Base-by-base conservation (phyloP, 2,329 filamentous ascomycete genomes). In the Xylaria sp. region DNA sequence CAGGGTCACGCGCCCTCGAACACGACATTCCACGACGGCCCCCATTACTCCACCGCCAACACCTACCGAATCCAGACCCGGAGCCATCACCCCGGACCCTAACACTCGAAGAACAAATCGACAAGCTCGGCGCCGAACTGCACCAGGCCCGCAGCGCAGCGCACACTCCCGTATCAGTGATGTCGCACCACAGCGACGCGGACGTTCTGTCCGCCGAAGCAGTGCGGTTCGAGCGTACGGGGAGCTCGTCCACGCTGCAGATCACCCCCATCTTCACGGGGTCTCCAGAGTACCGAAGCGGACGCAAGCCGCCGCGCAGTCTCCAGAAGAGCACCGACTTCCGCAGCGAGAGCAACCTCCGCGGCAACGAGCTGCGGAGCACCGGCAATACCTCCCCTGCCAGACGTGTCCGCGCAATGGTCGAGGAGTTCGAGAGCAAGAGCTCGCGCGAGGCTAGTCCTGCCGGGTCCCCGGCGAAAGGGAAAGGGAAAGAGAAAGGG, bases 331-430 rank as follows among this genome's bases (percentile, higher is more conserved):
- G 59, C 47, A 45, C 51, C 1, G 67, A 71, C 42, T 67, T 57
- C 53, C 60, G 67, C 9, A 69, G 68, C 47, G 67, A 71, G 47
- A 70, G 64, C 59, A 71, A 70, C 9, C 64, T 71, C 24, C 51
- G 42, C 30, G 42, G 39, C 4, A 53, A 21, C 2, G 64, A 61
- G 56, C n/a, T 67, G 53, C n/a, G 57, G 4, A 39, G 39, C n/a
- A 17, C 39, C 19, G 68, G 60, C 1, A 51, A 27, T 7, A 82
- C 24, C 7, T 77, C 77, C 66, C 81, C 83, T 9, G 75, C 79
- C 71, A 83, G 83, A 14, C 77, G 82, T 42, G 87, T 89, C 32
- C 75, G 86, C 55, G 81, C 82, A 54, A 87, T 89, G 85, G 85
- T 89, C 47, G 82, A 88, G 73, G 83, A 79, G 67, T 82, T 89